Conservation (phyloP, 2,329 filamentous ascomycete genomes). For the Aureobasidium lini region DNA sequence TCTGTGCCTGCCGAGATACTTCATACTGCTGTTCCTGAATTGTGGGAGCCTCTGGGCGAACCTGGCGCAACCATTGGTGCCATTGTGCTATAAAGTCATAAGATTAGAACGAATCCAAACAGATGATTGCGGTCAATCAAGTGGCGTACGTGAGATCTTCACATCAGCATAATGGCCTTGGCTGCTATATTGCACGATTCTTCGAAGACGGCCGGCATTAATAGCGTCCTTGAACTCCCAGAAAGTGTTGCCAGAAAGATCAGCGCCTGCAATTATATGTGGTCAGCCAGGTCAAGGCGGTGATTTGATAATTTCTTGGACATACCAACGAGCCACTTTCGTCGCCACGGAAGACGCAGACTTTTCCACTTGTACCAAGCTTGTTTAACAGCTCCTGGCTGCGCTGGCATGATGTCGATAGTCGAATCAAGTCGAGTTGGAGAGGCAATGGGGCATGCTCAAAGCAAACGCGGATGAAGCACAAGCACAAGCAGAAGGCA, state of each 20-base stretch:
- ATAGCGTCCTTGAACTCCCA: slow-evolving; percentile 58
- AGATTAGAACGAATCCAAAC: slow-evolving; percentile 2
- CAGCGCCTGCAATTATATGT: slow-evolving; percentile 41
- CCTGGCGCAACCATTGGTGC: slow-evolving; percentile 62
- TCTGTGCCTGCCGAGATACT: slow-evolving; percentile 46
- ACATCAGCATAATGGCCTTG: slow-evolving; percentile 52
- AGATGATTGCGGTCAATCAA: not conserved
- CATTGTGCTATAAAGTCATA: slow-evolving; percentile 47
- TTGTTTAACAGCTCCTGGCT: slow-evolving; percentile 31
- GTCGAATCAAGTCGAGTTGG: not conserved
- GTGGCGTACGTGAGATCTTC: slow-evolving; percentile 47
- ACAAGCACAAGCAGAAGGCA: not conserved
- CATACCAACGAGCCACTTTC: slow-evolving; percentile 50
- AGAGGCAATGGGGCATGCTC: not conserved
- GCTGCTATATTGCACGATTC: slow-evolving; percentile 51
- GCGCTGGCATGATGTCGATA: slow-evolving; percentile 27
- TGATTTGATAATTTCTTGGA: slow-evolving; percentile 13
- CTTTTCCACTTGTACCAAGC: slow-evolving; percentile 59
- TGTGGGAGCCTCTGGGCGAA: slow-evolving; percentile 48
- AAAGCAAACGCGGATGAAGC: not conserved
- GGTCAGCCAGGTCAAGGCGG: slow-evolving; percentile 8
- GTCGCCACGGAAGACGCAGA: slow-evolving; percentile 55
- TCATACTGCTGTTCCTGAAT: slow-evolving; percentile 54
- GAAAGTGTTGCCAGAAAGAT: slow-evolving; percentile 57
- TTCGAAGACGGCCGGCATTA: slow-evolving; percentile 46